Evolutionary conservation across 257 asterid species (phyloP), one percentile per base, ranked within the genome.

Genomic region (Solanum tarijense): DNA sequence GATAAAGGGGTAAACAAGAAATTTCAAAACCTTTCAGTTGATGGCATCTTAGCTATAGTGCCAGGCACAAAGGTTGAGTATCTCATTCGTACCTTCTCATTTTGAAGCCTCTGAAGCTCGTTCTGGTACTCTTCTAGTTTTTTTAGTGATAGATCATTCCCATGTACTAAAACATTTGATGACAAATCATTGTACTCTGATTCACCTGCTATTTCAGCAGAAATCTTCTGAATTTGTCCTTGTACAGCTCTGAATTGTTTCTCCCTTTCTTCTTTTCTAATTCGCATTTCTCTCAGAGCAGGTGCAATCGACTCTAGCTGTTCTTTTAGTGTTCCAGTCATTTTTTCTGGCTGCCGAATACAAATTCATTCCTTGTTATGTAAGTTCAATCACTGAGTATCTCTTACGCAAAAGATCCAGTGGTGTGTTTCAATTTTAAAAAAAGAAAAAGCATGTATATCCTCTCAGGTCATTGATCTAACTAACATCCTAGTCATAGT

Each of bases 61-160:
- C 36, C 84, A 43, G 84, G 38, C 32, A 79, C 16, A 79, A 35
- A 23, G 36, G 62, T 25, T 36, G 12, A 38, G 9, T 52, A 43
- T 55, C 52, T 83, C 39, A 68, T 23, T 66, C 16, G 72, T 93
- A 96, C 98, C 98, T 97, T 97, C 89, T 97, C 99, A 65, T 82
- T 91, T 86, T 94, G 99, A 88, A 96, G 98, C 87, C 95, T 92
- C 92, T 95, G 96, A 89, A 97, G 99, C 90, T 97, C 98, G 71
- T 91, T 93, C 88, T 95, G 98, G 92, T 93, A 91, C 88, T 97
- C 99, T 89, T 97, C 98, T 35, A 97, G 93, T 86, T 92, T 97
- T 76, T 96, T 97, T 29, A 92, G 88, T 4, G 99, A 97, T 41
- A 97, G 98, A 88, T 96, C 99, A 85, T 93, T 95, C 89, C 92